Percentiles rank a stretch among this genome's conserved stretches.
phyloP scores from a whole-genome alignment of 2,329 filamentous ascomycete genomes.

The Talaromyces sp. region DNA sequence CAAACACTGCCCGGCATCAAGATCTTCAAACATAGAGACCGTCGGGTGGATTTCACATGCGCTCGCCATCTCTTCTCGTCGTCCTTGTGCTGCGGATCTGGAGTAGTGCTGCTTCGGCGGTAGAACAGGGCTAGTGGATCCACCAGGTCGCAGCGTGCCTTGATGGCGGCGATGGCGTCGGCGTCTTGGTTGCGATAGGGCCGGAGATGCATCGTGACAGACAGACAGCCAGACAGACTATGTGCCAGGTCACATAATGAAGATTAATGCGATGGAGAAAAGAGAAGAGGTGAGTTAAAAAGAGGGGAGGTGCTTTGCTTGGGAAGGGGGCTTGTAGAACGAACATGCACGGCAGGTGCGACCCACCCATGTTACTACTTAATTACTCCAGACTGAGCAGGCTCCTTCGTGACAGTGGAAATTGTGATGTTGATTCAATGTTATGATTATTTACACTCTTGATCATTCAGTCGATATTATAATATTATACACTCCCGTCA shows the following conservation, averaged over 20 bases:
- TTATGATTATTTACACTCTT: background rate
- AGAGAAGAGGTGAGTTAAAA: background rate
- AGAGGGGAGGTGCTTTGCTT: background rate
- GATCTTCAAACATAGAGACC: background rate
- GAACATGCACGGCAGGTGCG: background rate
- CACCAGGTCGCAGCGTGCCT: constrained; percentile 8
- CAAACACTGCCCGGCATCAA: constrained; percentile 2
- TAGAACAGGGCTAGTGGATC: constrained; percentile 9
- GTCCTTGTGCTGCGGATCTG: background rate
- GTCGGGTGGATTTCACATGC: constrained; percentile 1
- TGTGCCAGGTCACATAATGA: background rate
- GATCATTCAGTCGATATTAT: background rate
- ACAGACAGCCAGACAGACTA: too few species aligned
- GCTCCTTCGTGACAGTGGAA: background rate
- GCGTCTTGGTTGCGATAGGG: constrained; percentile 2
- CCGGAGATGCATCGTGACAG: constrained; percentile 6
- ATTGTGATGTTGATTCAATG: background rate
- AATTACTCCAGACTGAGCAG: background rate
- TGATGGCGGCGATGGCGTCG: constrained; percentile 6
- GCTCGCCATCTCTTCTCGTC: constrained; percentile 3
- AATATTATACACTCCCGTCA: background rate
- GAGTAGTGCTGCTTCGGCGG: background rate
- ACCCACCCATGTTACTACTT: background rate
- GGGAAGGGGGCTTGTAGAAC: background rate
- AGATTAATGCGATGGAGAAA: background rate